Base-by-base conservation (phyloP, 192 early-diverging fungal genomes). In the Powellomyces hirtus region DNA sequence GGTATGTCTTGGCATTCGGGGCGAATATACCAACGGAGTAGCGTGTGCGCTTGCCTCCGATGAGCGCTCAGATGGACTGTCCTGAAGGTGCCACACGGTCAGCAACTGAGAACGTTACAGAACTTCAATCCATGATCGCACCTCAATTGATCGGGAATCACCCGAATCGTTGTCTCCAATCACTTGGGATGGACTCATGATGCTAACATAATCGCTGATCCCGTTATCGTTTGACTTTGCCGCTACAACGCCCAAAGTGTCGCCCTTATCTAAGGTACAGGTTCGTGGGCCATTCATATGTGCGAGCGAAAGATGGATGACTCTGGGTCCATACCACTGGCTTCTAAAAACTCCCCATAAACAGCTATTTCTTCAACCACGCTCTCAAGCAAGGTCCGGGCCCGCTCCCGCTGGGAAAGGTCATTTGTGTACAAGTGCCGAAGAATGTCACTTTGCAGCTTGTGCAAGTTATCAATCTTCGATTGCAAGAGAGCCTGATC, bases 341-440 rank as follows among this genome's bases (percentile, higher is more conserved):
- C 30, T 3, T 72, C 65, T 36, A 72, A 68, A 67, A 79, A 79
- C 64, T 79, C 73, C 20, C 73, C 78, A 45, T 76, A 79, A 1
- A 79, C 38, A 5, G 66, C 26, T 26, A 74, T 74, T 45, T 75
- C 74, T 16, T 59, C 53, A 14, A 57, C 64, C 31, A 79, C 64
- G 18, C 30, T 34, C 26, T 62, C 62, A 50, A 78, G 53, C 31
- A 78, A 49, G 1, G 27, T 74, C 58, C 46, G 45, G 56, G 38
- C 46, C 38, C 52, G 37, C 38, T 55, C 59, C 20, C 36, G 11
- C 14, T 18, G 33, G 18, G n/a, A 24, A 4, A 40, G 59, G 56
- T 36, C 27, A 8, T 50, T 29, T 24, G 29, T 37, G 20, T 61
- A 37, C 7, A 71, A 22, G 29, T 62, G 46, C 33, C 14, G 36